Evolutionary conservation across 495 filamentous ascomycete species (phyloP), one percentile per base, ranked within the genome.

Genomic region (Lasiosphaeria ovina): DNA sequence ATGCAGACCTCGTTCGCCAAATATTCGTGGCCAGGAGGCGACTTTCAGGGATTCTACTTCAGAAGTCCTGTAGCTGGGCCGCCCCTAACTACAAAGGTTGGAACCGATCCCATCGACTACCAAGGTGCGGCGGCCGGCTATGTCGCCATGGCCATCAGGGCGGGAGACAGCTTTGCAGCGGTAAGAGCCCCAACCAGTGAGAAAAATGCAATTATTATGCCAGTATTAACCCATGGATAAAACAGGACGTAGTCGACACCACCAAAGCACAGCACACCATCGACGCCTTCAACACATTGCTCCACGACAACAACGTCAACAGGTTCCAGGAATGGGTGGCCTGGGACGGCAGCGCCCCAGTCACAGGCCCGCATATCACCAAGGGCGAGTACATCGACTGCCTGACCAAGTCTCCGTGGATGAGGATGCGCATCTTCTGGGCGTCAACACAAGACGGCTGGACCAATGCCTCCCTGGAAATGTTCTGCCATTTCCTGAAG

Each of bases 251-350:
- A 14, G 42, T 45, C 42, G 42, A 45, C 42, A 45, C 11, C 4
- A 45, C 42, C 11, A 45, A 45, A 14, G 42, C 42, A 45, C 42
- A 45, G 42, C 42, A 45, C 42, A 45, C 42, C 42, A 45, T 45
- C 42, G 42, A 45, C 42, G 11, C 42, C 6, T 4, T 12, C 42
- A 45, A 45, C 11, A 45, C 42, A 12, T 4, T 45, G 4, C 42
- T 45, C 11, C 42, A 45, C 4, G 11, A 6, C 42, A 45, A 12
- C 42, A 45, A 45, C 12, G 42, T 14, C 4, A 45, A 45, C 42
- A 10, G 42, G 42, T 45, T 45, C 11, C 42, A 45, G 42, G 42
- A 45, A n/a, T 45, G 42, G 42, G 4, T 45, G 4, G 16, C 12
- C 4, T 45, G 42, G 42, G 42, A 45, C 42, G 42, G 42, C 42